Base-by-base conservation (phyloP, 2,329 filamentous ascomycete genomes). In the Septoria petroselini region DNA sequence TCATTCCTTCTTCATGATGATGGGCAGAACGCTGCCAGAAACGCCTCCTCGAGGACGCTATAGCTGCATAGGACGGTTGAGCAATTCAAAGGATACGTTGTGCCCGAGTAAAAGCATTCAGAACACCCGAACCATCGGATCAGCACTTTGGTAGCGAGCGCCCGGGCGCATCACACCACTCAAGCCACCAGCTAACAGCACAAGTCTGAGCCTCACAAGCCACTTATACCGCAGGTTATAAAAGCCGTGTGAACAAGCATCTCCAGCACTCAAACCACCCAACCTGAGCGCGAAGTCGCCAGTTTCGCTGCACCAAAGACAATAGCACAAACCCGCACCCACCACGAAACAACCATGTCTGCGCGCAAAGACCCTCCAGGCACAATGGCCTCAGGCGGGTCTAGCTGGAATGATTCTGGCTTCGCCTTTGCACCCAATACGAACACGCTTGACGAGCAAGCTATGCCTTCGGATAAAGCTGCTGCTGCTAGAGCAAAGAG, bases 401-500 rank as follows among this genome's bases (percentile, higher is more conserved):
- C 58, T 9, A 44, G 48, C 31, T 60, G 56, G 58, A 58, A 60
- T 29, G 23, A 46, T 18, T 42, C 29, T 18, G 51, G 53, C 15
- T 58, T 52, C 33, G 41, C 55, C 17, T 54, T 53, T 34, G 42
- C 55, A 1, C 54, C 58, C 25, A 62, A 61, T 45, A 59, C 60
- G 23, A 57, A 61, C 33, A 55, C 53, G 11, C 53, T 61, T 37
- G 52, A 63, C 41, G 29, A 27, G 4, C 23, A 55, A 19, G 45
- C 41, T 33, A 65, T 64, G 61, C 55, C 61, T 3, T 58, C 55
- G 11, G 46, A 58, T 8, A 46, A 59, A 45, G 61, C 61, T 1
- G 55, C 55, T 19, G 53, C 54, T 7, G 62, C 62, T 4, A 49
- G 62, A 18, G 44, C 46, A 2, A 57, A 53, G 34, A 45, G 57